Evolutionary conservation across 2,329 filamentous ascomycete species (phyloP).

Genomic region (Penicillium sp.): DNA sequence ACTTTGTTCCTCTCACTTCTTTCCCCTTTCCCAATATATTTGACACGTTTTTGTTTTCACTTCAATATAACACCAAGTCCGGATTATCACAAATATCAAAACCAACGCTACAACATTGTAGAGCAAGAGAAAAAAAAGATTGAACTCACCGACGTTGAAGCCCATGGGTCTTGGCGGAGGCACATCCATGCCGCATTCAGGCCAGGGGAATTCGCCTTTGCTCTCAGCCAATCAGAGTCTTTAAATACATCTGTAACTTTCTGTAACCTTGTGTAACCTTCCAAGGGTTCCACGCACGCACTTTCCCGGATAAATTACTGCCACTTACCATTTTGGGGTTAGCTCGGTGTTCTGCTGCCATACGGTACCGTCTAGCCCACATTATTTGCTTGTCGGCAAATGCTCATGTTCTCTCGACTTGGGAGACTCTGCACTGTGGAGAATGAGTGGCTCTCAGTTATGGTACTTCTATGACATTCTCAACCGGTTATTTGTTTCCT

Average conservation of each 20-base stretch:
- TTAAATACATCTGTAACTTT: neutral
- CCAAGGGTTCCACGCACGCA: neutral
- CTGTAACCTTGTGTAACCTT: neutral
- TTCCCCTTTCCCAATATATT: neutral
- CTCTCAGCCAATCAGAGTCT: neutral
- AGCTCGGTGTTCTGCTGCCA: no score
- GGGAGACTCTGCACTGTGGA: neutral
- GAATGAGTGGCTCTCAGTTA: neutral
- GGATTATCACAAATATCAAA: no score
- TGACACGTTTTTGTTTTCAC: neutral
- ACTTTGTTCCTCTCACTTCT: neutral
- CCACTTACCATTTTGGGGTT: neutral
- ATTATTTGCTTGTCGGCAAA: neutral
- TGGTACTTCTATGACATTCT: neutral
- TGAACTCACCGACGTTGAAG: neutral
- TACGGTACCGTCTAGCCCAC: no score
- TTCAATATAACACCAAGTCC: no score
- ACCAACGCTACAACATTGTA: neutral
- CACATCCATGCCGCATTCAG: conserved; percentile 22
- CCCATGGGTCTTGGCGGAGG: conserved; percentile 5
- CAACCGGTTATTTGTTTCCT: neutral
- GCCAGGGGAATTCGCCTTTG: neutral
- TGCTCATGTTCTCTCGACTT: no score
- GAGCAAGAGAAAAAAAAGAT: neutral
- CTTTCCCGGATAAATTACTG: conserved; percentile 4